Conservation (phyloP, 1,139 yeast genomes). For the Yamadazyma kanchanaburiensis region DNA sequence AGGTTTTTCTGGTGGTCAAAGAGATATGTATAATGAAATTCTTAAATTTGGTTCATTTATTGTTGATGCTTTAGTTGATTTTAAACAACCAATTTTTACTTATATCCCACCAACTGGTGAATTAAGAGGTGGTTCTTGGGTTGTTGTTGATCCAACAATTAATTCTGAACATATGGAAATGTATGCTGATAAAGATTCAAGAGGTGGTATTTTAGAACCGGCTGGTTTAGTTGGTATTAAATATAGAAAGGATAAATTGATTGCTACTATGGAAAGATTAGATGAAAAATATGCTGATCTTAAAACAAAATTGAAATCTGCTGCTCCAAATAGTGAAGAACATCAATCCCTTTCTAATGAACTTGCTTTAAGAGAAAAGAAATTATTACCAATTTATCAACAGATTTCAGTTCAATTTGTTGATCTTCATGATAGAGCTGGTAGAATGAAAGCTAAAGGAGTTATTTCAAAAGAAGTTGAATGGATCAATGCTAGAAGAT, state of each 20-base stretch:
- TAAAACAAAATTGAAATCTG: slow-evolving; percentile 53
- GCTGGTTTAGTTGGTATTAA: slow-evolving; percentile 99
- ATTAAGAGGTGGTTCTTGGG: slow-evolving; percentile 99
- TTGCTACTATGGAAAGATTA: slow-evolving; percentile 85
- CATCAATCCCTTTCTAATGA: slow-evolving; percentile 62
- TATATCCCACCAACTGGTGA: slow-evolving; percentile 98
- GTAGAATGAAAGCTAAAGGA: slow-evolving; percentile 95
- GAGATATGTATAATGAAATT: slow-evolving; percentile 98
- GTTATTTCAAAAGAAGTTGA: slow-evolving; percentile 80
- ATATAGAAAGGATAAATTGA: slow-evolving; percentile 87
- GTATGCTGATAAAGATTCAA: slow-evolving; percentile 96
- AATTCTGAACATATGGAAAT: slow-evolving; percentile 97
- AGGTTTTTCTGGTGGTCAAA: slow-evolving; percentile 99
- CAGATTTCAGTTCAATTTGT: slow-evolving; percentile 96
- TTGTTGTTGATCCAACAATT: slow-evolving; percentile 97
- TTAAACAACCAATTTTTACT: slow-evolving; percentile 93
- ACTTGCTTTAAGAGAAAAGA: slow-evolving; percentile 75
- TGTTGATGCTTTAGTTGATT: slow-evolving; percentile 94
- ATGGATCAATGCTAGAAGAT: slow-evolving; percentile 88
- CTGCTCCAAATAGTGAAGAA: slow-evolving; percentile 59
- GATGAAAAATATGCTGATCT: slow-evolving; percentile 73
- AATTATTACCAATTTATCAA: slow-evolving; percentile 79
- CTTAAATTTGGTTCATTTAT: slow-evolving; percentile 94
- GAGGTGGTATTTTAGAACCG: slow-evolving; percentile 98
- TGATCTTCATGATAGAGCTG: slow-evolving; percentile 94